A percentile compares a stretch with the other conserved stretches of the same genome.
Evolutionary conservation across 2,329 filamentous ascomycete species (phyloP).

Genomic region (Aspergillus candidus): DNA sequence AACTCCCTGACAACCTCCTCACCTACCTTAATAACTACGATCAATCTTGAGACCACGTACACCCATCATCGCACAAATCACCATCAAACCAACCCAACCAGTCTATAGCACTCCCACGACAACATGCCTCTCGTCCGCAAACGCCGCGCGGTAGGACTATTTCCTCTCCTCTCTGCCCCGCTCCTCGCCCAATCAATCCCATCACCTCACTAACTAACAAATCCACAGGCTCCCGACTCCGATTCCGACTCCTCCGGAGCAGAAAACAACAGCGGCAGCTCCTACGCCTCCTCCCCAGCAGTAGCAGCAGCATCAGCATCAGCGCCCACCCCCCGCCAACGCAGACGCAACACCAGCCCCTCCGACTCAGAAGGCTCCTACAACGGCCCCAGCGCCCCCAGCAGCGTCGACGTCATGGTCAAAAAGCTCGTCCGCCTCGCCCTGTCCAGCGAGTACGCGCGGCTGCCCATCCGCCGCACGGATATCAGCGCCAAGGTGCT

Average conservation of each 20-base stretch:
- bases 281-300: conserved; percentile 3
- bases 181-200: background rate
- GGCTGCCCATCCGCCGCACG: conserved; percentile 51
- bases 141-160: conserved; percentile 24
- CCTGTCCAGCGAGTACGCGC: conserved; percentile 54
- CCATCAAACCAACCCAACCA: background rate
- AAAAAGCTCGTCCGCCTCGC: conserved; percentile 59
- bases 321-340: conserved; percentile 8
- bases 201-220: background rate
- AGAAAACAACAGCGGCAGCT: background rate
- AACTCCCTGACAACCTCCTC: background rate
- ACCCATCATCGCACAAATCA: background rate
- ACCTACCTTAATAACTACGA: too few species aligned
- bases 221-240: conserved; percentile 4
- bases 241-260: conserved; percentile 4
- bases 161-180: background rate
- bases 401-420: conserved; percentile 40
- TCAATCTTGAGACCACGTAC: background rate
- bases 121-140: conserved; percentile 26
- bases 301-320: conserved; percentile 4
- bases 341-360: conserved; percentile 9
- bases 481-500: conserved; percentile 64
- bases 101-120: background rate
- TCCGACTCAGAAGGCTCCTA: conserved; percentile 12
- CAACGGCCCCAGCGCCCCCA: conserved; percentile 20